phyloP scores from a whole-genome alignment of 2,329 filamentous ascomycete species.

The Cercospora canescens region DNA sequence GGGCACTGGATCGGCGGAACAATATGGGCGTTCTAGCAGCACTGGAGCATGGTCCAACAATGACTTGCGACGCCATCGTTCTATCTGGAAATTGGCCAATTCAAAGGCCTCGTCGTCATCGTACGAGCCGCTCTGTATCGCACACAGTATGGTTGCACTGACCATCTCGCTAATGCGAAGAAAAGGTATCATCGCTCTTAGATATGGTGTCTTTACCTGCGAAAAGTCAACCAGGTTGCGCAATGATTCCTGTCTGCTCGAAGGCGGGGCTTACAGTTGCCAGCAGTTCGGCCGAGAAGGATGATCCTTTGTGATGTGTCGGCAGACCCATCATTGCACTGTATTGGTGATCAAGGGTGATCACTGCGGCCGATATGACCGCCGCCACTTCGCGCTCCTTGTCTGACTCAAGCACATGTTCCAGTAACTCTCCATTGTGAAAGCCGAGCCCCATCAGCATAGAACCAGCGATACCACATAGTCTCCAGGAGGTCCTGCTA shows the following conservation, averaged over 20 bases:
- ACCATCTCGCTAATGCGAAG: background rate
- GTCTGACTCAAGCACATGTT: background rate
- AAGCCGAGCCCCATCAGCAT: background rate
- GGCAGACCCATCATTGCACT: background rate
- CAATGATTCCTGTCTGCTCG: background rate
- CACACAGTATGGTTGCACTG: background rate
- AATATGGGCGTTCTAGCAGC: background rate
- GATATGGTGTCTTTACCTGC: background rate
- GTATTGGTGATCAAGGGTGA: background rate
- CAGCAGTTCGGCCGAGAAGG: background rate
- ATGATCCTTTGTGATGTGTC: background rate
- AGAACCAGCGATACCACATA: background rate
- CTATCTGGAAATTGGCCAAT: background rate
- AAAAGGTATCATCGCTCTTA: background rate
- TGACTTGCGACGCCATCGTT: background rate
- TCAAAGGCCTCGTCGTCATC: background rate
- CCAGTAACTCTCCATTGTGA: background rate
- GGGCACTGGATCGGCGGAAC: background rate
- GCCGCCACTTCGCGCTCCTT: background rate
- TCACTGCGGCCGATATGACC: background rate
- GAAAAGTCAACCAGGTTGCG: background rate
- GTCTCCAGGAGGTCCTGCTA: background rate
- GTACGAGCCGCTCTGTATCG: background rate
- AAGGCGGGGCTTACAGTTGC: background rate
- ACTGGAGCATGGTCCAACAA: background rate